A percentile compares a stretch with the other conserved stretches of the same genome.
phyloP scores from a whole-genome alignment of 2,329 filamentous ascomycete genomes.

The Aschersonia sp. region DNA sequence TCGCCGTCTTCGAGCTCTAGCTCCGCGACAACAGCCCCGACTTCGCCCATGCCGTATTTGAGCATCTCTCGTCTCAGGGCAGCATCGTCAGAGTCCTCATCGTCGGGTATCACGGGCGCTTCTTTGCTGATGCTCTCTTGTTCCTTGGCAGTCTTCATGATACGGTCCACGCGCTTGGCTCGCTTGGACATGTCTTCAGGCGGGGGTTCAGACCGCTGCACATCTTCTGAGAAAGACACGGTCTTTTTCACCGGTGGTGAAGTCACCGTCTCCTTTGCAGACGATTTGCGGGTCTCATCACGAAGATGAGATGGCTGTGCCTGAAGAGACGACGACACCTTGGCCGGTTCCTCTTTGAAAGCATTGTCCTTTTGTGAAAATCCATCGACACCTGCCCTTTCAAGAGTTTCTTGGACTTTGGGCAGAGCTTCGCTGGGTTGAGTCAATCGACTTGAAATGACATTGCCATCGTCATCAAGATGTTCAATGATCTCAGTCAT shows the following conservation, averaged over 20 bases:
- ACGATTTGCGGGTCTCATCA: neutral
- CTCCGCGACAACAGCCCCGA: slow-evolving; percentile 85
- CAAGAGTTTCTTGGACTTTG: slow-evolving; percentile 55
- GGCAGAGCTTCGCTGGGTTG: slow-evolving; percentile 53
- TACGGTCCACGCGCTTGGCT: slow-evolving; percentile 35
- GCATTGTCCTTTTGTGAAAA: neutral
- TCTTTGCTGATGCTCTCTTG: slow-evolving; percentile 32
- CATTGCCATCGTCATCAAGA: slow-evolving; percentile 78
- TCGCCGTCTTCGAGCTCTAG: slow-evolving; percentile 64
- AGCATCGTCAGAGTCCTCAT: slow-evolving; percentile 71
- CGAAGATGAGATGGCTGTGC: neutral
- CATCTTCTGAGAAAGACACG: slow-evolving; percentile 49
- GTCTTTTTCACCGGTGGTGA: slow-evolving; percentile 29
- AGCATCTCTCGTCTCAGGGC: slow-evolving; percentile 76
- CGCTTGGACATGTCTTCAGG: slow-evolving; percentile 20
- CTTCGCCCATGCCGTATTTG: slow-evolving; percentile 73
- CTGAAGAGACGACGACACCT: neutral
- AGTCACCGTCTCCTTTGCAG: neutral
- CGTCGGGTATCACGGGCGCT: slow-evolving; percentile 45
- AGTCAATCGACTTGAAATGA: slow-evolving; percentile 53
- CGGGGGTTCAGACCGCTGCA: slow-evolving; percentile 14
- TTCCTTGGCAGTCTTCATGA: slow-evolving; percentile 41
- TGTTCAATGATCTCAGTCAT: slow-evolving; percentile 87
- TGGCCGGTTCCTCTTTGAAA: neutral
- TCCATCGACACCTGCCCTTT: slow-evolving; percentile 57